Evolutionary conservation across 2,329 filamentous ascomycete genomes (phyloP), one percentile per base, ranked within the genome.

Genomic region (Epichloe sibirici): DNA sequence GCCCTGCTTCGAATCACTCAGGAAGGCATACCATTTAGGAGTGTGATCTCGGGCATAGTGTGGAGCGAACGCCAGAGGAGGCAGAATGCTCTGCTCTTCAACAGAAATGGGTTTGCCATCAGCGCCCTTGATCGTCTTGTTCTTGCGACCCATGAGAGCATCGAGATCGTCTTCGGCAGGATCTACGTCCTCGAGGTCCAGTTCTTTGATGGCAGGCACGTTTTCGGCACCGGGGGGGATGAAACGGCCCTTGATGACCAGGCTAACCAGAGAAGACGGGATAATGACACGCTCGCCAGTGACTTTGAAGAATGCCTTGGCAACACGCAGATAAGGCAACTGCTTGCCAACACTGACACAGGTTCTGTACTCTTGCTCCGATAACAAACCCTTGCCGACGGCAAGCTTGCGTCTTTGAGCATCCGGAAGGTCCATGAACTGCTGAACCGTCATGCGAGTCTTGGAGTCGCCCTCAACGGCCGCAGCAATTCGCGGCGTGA

Each of bases 301-400:
- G 45, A 98, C 94, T 76, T 98, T 98, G 82, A 98, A 98, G 71
- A 95, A 98, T 7, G 90, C 88, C 72, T 90, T 94, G 63, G 89
- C 88, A 11, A 98, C 82, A 53, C 86, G 80, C 52, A 98, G 76
- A 57, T 82, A 80, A 1, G 93, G 93, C 31, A 98, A 77, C 69
- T 96, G 88, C 61, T 82, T 82, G 31, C 90, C 90, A 34, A 96
- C 85, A 46, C 71, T 71, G 55, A 95, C 76, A 39, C 86, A 86
- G 43, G 83, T 78, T 57, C 81, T 74, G 70, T 95, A 95, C 67
- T 96, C 82, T 55, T 79, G 70, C 59, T 89, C 83, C 4, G 78
- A 83, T 39, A 98, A 73, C 42, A 91, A 82, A 42, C 75, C 77
- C 53, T 82, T 75, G 58, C 85, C 84, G 45, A 93, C 79, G 21